phyloP scores from a whole-genome alignment of 352 stramenopile genomes.

The Thraustochytrium sp. region DNA sequence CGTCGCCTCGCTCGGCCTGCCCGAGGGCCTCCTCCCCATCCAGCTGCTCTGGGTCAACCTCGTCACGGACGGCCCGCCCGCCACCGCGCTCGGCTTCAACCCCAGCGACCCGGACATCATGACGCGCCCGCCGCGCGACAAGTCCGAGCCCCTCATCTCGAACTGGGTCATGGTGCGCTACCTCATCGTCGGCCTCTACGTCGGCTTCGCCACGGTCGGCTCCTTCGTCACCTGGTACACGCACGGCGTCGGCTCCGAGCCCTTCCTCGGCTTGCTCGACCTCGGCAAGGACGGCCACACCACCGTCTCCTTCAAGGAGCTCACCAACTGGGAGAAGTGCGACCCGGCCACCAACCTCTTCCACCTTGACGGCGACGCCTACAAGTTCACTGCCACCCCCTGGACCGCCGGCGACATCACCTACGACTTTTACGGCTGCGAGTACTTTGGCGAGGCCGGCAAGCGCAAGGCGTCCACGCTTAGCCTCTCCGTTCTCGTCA shows the following conservation, averaged over 20 bases:
- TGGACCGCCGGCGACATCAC: constrained; percentile 63
- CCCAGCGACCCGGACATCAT: constrained; percentile 88
- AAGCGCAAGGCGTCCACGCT: not conserved
- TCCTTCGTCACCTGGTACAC: constrained; percentile 2
- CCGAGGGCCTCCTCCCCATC: constrained; percentile 2
- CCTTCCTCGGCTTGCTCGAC: not conserved
- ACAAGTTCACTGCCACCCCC: constrained; percentile 52
- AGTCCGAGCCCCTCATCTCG: not conserved
- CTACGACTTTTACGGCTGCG: not conserved
- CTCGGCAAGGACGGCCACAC: constrained; percentile 1
- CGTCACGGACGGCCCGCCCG: constrained; percentile 70
- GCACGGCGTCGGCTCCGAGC: not conserved
- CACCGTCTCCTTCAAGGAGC: not conserved
- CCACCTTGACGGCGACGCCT: not conserved
- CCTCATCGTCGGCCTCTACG: constrained; percentile 1
- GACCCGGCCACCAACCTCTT: not conserved
- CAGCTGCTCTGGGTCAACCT: constrained; percentile 30
- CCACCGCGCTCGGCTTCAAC: constrained; percentile 84
- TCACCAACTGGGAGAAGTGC: not conserved
- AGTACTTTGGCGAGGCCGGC: not conserved
- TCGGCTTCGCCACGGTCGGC: not conserved
- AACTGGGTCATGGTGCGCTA: not conserved
- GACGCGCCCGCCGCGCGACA: constrained; percentile 54
- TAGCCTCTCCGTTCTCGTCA: constrained; percentile 50
- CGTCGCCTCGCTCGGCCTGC: constrained; percentile 74